phyloP scores from a whole-genome alignment of 768 basidiomycete species.

The Amanita fuliginea region DNA sequence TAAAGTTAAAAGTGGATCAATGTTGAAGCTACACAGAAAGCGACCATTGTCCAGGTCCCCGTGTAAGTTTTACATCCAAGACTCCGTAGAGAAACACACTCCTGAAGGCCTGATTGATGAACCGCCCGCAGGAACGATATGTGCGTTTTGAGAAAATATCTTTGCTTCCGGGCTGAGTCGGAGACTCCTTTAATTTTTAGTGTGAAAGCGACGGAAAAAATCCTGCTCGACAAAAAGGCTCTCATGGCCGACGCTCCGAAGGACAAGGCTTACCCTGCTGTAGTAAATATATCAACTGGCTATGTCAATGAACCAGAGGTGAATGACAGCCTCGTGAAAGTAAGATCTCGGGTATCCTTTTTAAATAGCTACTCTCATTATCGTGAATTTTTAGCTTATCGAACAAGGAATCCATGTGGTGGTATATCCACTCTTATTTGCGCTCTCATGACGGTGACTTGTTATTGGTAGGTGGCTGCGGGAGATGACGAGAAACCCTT shows the following conservation, averaged over 20 bases:
- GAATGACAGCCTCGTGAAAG: not conserved
- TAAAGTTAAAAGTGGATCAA: not conserved
- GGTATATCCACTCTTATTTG: not conserved
- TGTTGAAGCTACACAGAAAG: not conserved
- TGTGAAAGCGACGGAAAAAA: not conserved
- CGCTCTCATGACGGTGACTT: not conserved
- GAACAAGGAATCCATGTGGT: not conserved
- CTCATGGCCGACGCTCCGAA: not conserved
- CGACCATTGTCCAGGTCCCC: not conserved
- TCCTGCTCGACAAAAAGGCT: not conserved
- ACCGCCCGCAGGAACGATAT: not conserved
- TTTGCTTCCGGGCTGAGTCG: not conserved
- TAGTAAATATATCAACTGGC: not conserved
- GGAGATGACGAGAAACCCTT: not conserved
- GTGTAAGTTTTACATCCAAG: not conserved
- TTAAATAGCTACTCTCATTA: not conserved
- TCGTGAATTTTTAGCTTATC: not conserved
- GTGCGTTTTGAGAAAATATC: not conserved
- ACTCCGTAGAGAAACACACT: not conserved
- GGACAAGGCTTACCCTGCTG: not conserved
- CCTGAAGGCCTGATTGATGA: too few species aligned
- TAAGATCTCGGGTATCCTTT: not conserved
- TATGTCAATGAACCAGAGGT: not conserved
- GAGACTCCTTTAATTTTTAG: not conserved
- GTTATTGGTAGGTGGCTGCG: not conserved